A percentile compares a stretch with the other conserved stretches of the same genome.
phyloP scores from a whole-genome alignment of 345 rosid species.

The Rhodamnia argentea region DNA sequence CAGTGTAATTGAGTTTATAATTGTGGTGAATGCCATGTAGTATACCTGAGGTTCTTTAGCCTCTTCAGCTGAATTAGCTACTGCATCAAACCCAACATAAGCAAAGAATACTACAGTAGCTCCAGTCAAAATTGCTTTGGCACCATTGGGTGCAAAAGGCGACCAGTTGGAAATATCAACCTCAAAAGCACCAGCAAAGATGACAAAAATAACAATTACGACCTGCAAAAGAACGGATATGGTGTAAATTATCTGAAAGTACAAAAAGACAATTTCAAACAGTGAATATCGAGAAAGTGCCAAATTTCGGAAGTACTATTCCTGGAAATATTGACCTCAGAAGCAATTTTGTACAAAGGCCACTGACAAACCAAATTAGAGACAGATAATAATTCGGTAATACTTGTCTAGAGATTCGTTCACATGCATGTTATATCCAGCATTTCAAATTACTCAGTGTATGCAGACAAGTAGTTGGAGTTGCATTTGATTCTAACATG shows the following conservation, averaged over 20 bases:
- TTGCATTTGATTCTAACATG: background rate
- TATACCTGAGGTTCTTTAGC: conserved; percentile 81
- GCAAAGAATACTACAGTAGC: conserved; percentile 95
- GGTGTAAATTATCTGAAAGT: background rate
- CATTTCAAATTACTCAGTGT: background rate
- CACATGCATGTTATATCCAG: background rate
- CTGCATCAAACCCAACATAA: conserved; percentile 97
- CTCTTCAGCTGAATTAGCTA: conserved; percentile 96
- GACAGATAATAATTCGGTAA: background rate
- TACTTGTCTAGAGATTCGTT: background rate
- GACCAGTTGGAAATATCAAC: conserved; percentile 89
- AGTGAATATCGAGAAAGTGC: background rate
- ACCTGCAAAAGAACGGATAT: conserved; percentile 32
- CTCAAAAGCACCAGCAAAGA: conserved; percentile 71
- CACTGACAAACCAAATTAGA: background rate
- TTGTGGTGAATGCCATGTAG: background rate
- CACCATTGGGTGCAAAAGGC: conserved; percentile 85
- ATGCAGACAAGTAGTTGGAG: background rate
- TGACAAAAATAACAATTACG: conserved; percentile 67
- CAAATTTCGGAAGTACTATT: background rate
- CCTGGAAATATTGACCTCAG: background rate
- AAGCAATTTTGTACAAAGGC: background rate
- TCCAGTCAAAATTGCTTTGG: conserved; percentile 69
- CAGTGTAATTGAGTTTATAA: background rate
- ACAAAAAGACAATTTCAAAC: background rate